These are phyloP conservation scores for Adiantum capillusveneris DNA, from an alignment of 75 land plant genomes.

Conservation along the genomic window DNA sequence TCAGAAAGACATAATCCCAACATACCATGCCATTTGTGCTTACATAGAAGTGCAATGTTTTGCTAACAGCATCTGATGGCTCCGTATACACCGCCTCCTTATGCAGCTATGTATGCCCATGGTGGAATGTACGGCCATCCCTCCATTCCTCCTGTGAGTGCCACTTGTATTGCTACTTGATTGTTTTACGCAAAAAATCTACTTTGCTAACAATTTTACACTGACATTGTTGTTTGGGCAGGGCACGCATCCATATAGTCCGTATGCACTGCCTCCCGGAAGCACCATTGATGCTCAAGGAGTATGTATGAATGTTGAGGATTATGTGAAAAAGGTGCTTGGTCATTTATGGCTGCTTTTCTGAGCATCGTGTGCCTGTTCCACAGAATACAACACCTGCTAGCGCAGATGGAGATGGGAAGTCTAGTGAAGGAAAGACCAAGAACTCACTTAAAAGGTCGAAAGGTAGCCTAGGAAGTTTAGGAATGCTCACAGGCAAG, in stretches of 20 bases:
- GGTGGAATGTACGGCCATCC: slow-evolving; percentile 82
- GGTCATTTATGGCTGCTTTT: neutral
- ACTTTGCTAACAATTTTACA: too few relatives aligned
- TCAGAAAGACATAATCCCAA: too few relatives aligned
- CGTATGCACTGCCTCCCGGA: slow-evolving; percentile 50
- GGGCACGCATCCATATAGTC: slow-evolving; percentile 75
- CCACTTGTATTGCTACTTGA: neutral
- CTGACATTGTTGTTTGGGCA: slow-evolving; percentile 4
- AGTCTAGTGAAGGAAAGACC: slow-evolving; percentile 40
- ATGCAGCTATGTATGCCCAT: slow-evolving; percentile 83
- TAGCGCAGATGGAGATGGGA: slow-evolving; percentile 38
- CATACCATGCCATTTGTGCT: too few relatives aligned
- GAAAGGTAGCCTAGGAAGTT: slow-evolving; percentile 48
- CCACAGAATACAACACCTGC: slow-evolving; percentile 17
- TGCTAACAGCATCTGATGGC: slow-evolving; percentile 62
- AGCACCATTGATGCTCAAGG: slow-evolving; percentile 4
- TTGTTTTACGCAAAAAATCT: too few relatives aligned
- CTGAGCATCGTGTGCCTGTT: neutral
- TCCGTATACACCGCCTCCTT: slow-evolving; percentile 71
- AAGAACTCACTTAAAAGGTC: slow-evolving; percentile 45
- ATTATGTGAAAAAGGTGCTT: neutral
- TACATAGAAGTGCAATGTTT: too few relatives aligned
- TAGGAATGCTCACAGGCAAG: slow-evolving; percentile 35
- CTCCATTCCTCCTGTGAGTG: slow-evolving; percentile 50
- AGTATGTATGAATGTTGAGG: neutral